Conservation (phyloP, 2,329 filamentous ascomycete genomes). For the Sarocladium oryzae region DNA sequence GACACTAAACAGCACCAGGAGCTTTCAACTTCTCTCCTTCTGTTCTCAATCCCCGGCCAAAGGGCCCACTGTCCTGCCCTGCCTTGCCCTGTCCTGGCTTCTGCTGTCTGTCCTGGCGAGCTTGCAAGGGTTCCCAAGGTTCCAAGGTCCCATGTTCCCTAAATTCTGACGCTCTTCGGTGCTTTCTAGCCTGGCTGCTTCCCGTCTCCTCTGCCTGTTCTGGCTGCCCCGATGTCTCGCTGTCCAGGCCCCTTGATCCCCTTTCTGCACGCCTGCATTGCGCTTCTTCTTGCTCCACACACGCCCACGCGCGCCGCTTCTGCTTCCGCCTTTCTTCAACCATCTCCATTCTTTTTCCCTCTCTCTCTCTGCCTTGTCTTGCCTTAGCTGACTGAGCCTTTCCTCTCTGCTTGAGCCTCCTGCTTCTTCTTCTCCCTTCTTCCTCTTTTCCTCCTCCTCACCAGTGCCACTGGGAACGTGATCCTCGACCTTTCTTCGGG, state of each 20-base stretch:
- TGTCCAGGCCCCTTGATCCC: background rate
- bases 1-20: background rate
- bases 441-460: constrained; percentile 3
- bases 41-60: background rate
- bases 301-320: background rate
- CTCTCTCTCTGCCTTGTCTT: background rate
- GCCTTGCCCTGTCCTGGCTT: background rate
- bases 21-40: too few relatives aligned
- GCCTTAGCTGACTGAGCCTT: background rate
- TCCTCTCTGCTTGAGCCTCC: background rate
- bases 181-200: too few relatives aligned
- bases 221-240: background rate
- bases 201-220: background rate
- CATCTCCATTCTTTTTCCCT: constrained; percentile 9
- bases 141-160: constrained; percentile 1
- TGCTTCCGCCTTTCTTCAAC: constrained; percentile 7
- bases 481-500: constrained; percentile 6
- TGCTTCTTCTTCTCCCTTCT: background rate
- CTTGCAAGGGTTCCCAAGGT: background rate
- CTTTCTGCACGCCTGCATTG: background rate
- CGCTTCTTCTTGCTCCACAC: background rate
- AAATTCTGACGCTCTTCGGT: too few relatives aligned
- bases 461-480: constrained; percentile 8
- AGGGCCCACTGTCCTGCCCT: background rate
- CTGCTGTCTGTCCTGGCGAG: background rate